Base-by-base conservation (phyloP, 306 rosid genomes). In the Castanea crenata region DNA sequence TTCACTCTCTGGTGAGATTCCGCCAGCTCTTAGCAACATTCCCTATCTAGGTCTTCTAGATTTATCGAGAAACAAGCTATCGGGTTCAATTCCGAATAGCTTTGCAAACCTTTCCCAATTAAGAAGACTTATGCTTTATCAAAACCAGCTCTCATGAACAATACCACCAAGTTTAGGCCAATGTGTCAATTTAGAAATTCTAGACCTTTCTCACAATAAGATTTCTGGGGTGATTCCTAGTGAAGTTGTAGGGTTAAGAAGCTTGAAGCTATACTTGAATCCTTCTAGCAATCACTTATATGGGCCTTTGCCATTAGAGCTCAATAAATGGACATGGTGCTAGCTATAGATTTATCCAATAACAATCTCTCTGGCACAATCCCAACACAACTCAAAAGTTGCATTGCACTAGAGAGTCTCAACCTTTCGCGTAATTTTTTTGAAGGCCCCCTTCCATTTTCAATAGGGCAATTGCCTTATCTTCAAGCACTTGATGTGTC, bases 291-390 rank as follows among this genome's bases (percentile, higher is more conserved):
- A 91, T 73, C 69, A 83, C 84, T 82, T 95, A 51, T 61, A 84
- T 35, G 98, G 99, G 8, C 70, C 83, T 35, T 49, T 95, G 13
- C 97, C 98, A 74, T 83, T 92, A 67, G 97, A 93, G 83, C 85
- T 95, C 21, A 90, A 93, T 77, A 95, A 90, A 95, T 95, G 99
- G 94, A 91, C 63, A 92, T 95, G 99, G 92, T 95, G 38, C 88
- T 95, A 20, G 91, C 94, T 20, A 86, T 95, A 71, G 99, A 95
- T 63, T 76, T 95, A 46, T 95, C 99, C 29, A 80, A 85, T 63
- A 95, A 95, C 82, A 89, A 92, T 73, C 87, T 95, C 84, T 84
- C 90, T 2, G 91, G 93, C n/a, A 78, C 81, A 49, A 85, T 95
- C 64, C 96, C 98, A 1, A 86, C 98, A n/a, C 98, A 95, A 16